Evolutionary conservation across 164 flowering plant genomes (phyloP).

Genomic region (Cinnamomum chago): DNA sequence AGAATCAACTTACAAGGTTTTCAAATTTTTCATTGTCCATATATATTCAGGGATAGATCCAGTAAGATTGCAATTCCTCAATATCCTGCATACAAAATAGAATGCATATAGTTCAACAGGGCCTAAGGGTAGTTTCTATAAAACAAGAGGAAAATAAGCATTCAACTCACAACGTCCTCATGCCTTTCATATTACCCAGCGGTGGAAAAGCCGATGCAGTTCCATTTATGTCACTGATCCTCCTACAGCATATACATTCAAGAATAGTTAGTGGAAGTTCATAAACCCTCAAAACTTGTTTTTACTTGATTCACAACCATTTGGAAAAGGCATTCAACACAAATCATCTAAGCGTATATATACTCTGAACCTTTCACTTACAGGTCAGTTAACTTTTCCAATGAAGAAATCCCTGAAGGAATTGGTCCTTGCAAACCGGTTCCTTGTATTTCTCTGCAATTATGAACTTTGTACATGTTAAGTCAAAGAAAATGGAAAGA

Average conservation of each 20-base stretch:
- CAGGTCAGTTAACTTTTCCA: conserved; percentile 42
- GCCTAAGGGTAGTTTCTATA: not conserved
- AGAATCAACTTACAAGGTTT: conserved; percentile 43
- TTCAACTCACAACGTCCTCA: conserved; percentile 43
- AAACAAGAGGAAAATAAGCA: not conserved
- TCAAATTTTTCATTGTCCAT: conserved; percentile 30
- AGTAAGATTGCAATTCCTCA: conserved; percentile 54
- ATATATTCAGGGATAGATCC: conserved; percentile 54
- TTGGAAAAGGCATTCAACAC: not conserved
- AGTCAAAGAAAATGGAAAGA: not conserved
- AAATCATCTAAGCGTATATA: too few relatives aligned
- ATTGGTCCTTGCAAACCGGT: conserved; percentile 68
- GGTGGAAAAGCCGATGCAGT: conserved; percentile 41
- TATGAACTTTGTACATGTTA: not conserved
- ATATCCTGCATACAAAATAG: conserved; percentile 23
- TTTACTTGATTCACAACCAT: not conserved
- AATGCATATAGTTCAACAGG: not conserved
- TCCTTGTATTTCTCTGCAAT: conserved; percentile 55
- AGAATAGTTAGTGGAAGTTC: not conserved
- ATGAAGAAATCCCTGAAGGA: conserved; percentile 45
- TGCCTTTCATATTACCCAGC: conserved; percentile 29
- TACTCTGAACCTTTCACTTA: conserved; percentile 26
- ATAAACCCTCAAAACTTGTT: not conserved
- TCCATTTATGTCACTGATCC: conserved; percentile 59
- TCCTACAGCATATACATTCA: conserved; percentile 34